Evolutionary conservation across 176 grass and related monocot genomes (phyloP), one percentile per base, ranked within the genome.

Genomic region (Cenchrus purpureus): DNA sequence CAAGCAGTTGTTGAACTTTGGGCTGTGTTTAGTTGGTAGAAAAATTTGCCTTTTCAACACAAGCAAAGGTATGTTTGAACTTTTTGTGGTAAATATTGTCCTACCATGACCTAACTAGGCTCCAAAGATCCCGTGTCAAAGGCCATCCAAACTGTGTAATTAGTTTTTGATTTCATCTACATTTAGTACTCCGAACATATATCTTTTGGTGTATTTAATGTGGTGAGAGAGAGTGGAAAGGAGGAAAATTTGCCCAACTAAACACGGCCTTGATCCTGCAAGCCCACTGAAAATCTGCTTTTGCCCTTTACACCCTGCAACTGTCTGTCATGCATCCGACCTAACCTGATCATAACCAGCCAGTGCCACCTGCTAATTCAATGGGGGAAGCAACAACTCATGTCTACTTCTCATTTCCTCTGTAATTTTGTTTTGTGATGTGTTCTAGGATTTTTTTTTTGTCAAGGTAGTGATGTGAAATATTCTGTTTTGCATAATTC

Each of bases 271-370:
- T 50, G 13, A 31, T 55, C 8, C 72, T 75, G 53, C 74, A 70
- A 57, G 19, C 65, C 51, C 55, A 55, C 20, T 6, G 51, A n/a
- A n/a, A 43, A n/a, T 12, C 11, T 59, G 17, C 34, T 17, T 58
- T 56, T 42, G 25, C 25, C 79, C 51, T 81, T 81, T 81, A 81
- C 79, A 57, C 34, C 65, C 50, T 81, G 51, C 51, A 25, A 70
- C 8, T 17, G 7, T 50, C 5, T 70, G 65, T 16, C 37, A 37
- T 45, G 37, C 42, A 49, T 79, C 20, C 11, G 12, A 58, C 73
- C 53, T 77, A 77, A 77, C 31, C 32, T 59, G 74, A 53, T 32
- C 48, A 54, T n/a, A 69, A 44, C 51, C 65, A 81, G 12, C 16
- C 20, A 20, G 32, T 56, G 32, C 65, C 28, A 34, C 51, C 79